Evolutionary conservation across 768 basidiomycete genomes (phyloP), one percentile per base, ranked within the genome.

Genomic region (Stropharia rugosoannulata): DNA sequence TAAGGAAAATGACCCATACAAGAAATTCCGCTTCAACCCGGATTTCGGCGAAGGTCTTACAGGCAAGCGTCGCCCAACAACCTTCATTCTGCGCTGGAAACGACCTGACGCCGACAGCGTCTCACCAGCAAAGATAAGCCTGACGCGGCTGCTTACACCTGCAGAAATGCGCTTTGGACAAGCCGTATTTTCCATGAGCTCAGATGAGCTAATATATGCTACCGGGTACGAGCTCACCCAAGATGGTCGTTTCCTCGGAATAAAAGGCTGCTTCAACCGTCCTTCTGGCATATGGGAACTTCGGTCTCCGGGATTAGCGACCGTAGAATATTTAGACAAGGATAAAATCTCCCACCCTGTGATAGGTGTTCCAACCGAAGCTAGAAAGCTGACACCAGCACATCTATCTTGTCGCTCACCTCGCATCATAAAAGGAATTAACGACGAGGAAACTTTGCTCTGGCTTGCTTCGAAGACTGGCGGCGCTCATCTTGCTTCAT

Each of bases 21-120:
- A 67, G 16, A 80, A 80, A 51, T 88, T 83, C 58, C 69, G 74
- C 22, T 90, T 79, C 64, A 71, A 62, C 1, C 86, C 87, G 4
- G 74, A 79, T 43, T 82, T 87, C 56, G 89, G 89, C 0, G 89
- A 91, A 67, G 77, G 77, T 5, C 64, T 86, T n/a, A 64, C 66
- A 4, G 79, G 78, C 4, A 83, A 79, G 64, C 79, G 75, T 55
- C 68, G 72, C 4, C 84, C 89, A 1, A 70, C 71, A 0, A 66
- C 83, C 6, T 90, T 84, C 62, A 48, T 89, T 11, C 75, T 85
- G 47, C 70, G 70, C 9, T 86, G 84, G 80, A 60, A 70, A 11
- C 50, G 65, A 4, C 42, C 63, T 27, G 29, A 32, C 29, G 25
- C 47, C 37, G 11, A 42, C 10, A 45, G 59, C 6, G 9, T 49